phyloP scores from a whole-genome alignment of 1,139 yeast species.

The Pichia terricola region DNA sequence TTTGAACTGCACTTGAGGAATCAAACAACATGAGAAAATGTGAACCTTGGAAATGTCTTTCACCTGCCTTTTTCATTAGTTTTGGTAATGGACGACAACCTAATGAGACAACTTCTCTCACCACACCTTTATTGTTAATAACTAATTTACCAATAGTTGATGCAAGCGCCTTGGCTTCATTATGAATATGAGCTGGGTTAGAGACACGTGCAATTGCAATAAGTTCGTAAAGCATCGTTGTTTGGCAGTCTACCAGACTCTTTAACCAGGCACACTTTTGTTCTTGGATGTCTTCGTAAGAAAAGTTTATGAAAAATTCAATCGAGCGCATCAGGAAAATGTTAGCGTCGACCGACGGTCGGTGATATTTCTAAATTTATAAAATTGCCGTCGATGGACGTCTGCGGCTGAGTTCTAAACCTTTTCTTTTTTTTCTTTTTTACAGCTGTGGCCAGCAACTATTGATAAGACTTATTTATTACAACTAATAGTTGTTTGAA shows the following conservation, averaged over 20 bases:
- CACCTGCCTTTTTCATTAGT: slow-evolving; percentile 77
- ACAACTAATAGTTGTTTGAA: no score
- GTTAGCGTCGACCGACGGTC: not conserved
- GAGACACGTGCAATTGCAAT: slow-evolving; percentile 80
- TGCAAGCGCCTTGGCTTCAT: slow-evolving; percentile 49
- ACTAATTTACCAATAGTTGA: slow-evolving; percentile 71
- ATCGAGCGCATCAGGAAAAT: not conserved
- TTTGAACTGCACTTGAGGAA: slow-evolving; percentile 75
- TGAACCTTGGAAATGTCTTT: slow-evolving; percentile 81
- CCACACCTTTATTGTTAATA: slow-evolving; percentile 83
- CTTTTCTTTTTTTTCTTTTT: no score
- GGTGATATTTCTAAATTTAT: no score
- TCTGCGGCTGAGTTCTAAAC: no score
- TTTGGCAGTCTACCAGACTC: not conserved
- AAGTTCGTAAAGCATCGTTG: slow-evolving; percentile 74
- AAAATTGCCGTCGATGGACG: no score
- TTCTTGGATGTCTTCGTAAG: no score
- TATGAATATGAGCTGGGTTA: slow-evolving; percentile 42
- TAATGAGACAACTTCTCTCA: slow-evolving; percentile 70
- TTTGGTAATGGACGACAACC: slow-evolving; percentile 76
- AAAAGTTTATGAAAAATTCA: no score
- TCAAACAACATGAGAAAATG: slow-evolving; percentile 84
- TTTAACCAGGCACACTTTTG: no score
- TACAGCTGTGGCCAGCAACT: no score
- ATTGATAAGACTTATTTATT: no score